These are phyloP conservation scores for Skeletonema menzelii DNA, from an alignment of 108 stramenopile species.

Conservation along the genomic window DNA sequence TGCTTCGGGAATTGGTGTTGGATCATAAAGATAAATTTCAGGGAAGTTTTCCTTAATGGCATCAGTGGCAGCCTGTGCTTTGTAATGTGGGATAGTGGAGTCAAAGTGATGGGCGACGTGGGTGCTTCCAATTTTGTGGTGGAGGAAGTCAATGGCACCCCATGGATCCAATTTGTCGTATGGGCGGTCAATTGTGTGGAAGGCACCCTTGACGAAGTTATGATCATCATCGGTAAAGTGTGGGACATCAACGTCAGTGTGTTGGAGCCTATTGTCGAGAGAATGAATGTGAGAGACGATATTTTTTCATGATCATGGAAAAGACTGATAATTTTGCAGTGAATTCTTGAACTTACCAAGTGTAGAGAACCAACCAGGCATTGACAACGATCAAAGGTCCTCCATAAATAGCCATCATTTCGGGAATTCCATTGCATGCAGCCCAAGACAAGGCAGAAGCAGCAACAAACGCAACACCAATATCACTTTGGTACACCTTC, in stretches of 20 bases:
- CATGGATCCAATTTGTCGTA: slow-evolving; percentile 90
- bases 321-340: neutral
- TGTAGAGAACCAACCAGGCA: slow-evolving; percentile 96
- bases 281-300: neutral
- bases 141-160: slow-evolving; percentile 90
- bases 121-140: slow-evolving; percentile 95
- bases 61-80: slow-evolving; percentile 86
- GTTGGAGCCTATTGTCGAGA: slow-evolving; percentile 78
- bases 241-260: slow-evolving; percentile 96
- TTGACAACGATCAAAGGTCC: slow-evolving; percentile 95
- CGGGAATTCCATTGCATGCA: slow-evolving; percentile 66
- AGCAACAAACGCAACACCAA: slow-evolving; percentile 86
- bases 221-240: slow-evolving; percentile 92
- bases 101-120: slow-evolving; percentile 98
- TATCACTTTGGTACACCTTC: slow-evolving; percentile 88
- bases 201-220: slow-evolving; percentile 94
- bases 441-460: slow-evolving; percentile 64
- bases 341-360: slow-evolving; percentile 66
- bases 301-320: neutral
- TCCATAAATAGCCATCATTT: slow-evolving; percentile 89
- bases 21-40: slow-evolving; percentile 81
- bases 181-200: slow-evolving; percentile 97
- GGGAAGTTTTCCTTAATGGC: slow-evolving; percentile 87
- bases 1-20: slow-evolving; percentile 85
- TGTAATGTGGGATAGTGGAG: slow-evolving; percentile 88